phyloP scores from a whole-genome alignment of 495 filamentous ascomycete species.

The Podospora pseudoanserina region DNA sequence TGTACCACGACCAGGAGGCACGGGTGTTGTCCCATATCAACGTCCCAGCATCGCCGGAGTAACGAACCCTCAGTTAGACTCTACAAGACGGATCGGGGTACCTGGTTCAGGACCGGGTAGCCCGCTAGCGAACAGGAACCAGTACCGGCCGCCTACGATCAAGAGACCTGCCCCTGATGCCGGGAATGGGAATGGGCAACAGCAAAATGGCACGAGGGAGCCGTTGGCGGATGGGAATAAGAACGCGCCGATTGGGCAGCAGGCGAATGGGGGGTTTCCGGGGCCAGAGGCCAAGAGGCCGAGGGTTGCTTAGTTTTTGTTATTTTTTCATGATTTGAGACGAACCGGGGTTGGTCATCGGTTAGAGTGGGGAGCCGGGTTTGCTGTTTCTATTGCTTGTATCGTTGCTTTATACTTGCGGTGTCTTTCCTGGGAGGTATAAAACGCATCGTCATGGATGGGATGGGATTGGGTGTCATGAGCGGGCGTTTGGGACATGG shows the following conservation, averaged over 20 bases:
- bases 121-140: conserved; percentile 54
- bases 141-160: conserved; percentile 57
- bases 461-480: not conserved
- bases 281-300: conserved; percentile 43
- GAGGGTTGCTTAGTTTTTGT: conserved; percentile 29
- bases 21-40: not conserved
- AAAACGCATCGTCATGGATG: not conserved
- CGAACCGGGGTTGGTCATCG: not conserved
- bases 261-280: not conserved
- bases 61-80: conserved; percentile 67
- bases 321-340: not conserved
- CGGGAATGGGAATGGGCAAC: conserved; percentile 29
- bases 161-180: conserved; percentile 37
- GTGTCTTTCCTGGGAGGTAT: not conserved
- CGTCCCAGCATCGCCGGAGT: conserved; percentile 43
- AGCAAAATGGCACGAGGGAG: conserved; percentile 21
- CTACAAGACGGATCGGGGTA: conserved; percentile 68
- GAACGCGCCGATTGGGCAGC: conserved; percentile 25
- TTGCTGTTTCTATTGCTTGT: not conserved
- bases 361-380: not conserved
- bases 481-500: not conserved
- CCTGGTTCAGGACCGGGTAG: conserved; percentile 50
- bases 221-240: conserved; percentile 41
- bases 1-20: not conserved
- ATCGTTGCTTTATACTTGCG: not conserved